A percentile compares a stretch with the other conserved stretches of the same genome.
These are phyloP conservation scores for Fusarium hainanense DNA, from an alignment of 2,329 filamentous ascomycete species.

Conservation along the genomic window DNA sequence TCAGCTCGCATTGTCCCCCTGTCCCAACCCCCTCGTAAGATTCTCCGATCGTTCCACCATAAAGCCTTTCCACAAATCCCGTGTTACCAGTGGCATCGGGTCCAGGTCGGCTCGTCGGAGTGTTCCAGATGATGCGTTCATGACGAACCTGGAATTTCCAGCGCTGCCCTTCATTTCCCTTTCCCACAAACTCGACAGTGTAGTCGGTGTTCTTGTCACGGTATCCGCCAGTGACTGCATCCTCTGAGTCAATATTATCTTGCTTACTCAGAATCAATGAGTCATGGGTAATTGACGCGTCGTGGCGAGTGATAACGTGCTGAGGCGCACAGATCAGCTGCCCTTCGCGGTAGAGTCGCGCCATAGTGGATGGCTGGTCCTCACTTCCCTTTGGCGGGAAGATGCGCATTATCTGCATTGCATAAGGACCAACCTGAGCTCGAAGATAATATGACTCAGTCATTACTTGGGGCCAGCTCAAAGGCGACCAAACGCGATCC, in stretches of 20 bases:
- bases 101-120: neutral
- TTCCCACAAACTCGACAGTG: neutral
- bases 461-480: neutral
- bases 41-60: neutral
- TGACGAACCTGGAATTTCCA: neutral
- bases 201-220: neutral
- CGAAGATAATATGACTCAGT: neutral
- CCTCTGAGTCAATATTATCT: accelerated
- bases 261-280: neutral
- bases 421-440: neutral
- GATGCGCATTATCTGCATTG: neutral
- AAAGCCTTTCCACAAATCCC: neutral
- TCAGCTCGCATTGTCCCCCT: neutral
- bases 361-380: neutral
- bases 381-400: neutral
- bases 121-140: neutral
- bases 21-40: neutral
- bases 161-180: neutral
- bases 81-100: neutral
- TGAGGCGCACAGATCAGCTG: neutral
- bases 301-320: neutral
- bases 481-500: neutral
- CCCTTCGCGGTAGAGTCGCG: neutral
- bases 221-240: neutral
- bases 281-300: neutral